These are phyloP conservation scores for Meripilus lineatus DNA, from an alignment of 1,284 basidiomycete genomes.

Conservation along the genomic window DNA sequence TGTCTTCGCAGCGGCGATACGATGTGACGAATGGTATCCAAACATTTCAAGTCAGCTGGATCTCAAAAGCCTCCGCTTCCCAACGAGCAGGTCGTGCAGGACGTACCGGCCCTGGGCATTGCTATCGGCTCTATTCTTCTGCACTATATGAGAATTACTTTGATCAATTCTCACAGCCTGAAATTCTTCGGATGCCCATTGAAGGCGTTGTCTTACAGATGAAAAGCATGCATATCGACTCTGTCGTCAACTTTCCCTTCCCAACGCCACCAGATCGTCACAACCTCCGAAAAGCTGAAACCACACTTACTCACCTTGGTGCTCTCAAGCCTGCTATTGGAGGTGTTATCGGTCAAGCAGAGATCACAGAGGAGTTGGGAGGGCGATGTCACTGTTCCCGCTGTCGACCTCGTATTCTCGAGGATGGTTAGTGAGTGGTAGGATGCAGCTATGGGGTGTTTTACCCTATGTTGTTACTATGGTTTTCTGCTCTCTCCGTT, in stretches of 20 bases:
- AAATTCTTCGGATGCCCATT: constrained; percentile 94
- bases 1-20: constrained; percentile 42
- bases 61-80: constrained; percentile 71
- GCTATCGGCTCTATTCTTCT: constrained; percentile 71
- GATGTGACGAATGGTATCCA: constrained; percentile 62
- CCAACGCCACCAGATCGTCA: constrained; percentile 91
- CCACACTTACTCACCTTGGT: constrained; percentile 76
- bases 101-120: constrained; percentile 75
- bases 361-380: constrained; percentile 88
- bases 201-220: constrained; percentile 97
- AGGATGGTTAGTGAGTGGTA: constrained; percentile 91
- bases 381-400: constrained; percentile 91
- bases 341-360: constrained; percentile 42
- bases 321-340: constrained; percentile 53
- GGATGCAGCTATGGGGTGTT: constrained; percentile 90
- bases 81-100: constrained; percentile 76
- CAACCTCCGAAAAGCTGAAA: constrained; percentile 80
- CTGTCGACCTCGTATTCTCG: constrained; percentile 90
- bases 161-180: constrained; percentile 81
- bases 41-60: constrained; percentile 70
- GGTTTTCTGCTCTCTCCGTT: constrained; percentile 88
- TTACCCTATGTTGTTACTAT: constrained; percentile 89
- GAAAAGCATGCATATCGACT: constrained; percentile 99
- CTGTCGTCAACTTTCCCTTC: constrained; percentile 97
- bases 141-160: constrained; percentile 92